Base-by-base conservation (phyloP, 345 rosid species). In the Geranium brycei region DNA sequence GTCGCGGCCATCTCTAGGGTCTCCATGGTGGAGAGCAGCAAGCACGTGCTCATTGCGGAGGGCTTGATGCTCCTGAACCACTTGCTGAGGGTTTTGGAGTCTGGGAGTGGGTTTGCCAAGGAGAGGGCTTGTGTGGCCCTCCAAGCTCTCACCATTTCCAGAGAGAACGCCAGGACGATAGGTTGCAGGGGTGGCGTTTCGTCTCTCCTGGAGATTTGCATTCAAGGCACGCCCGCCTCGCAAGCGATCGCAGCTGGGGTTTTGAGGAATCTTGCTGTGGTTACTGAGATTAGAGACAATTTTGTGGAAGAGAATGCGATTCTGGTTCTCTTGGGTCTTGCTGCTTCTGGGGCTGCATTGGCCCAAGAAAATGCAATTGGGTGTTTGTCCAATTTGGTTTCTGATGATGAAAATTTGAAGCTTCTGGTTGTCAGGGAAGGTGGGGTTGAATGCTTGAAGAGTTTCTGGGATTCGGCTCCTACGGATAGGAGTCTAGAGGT, bases 181-280 rank as follows among this genome's bases (percentile, higher is more conserved):
- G 95, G 93, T 17, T 86, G 80, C 13, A 79, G 98, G 78, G 96
- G 98, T 51, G 97, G 95, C 47, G 78, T 92, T 77, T 86, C 88
- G 7, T 83, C 97, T 28, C 76, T 92, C 0, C 64, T 92, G 56
- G 90, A 89, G 65, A 90, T 87, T 73, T 92, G 98, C 69, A 83
- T 76, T 67, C 84, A 40, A 0, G 98, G 98, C 3, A 92, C 90
- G 1, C 97, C 96, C 2, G 87, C 80, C 17, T 86, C 97, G 0
- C 98, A 87, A 66, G 96, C 81, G 58, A 82, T 83, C 59, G 98
- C 97, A 0, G 93, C 91, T 1, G 95, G 90, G 3, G 98, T 90
- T 3, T 74, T 92, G 80, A 82, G 81, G 68, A 90, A 85, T 59
- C 73, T 92, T 5, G 90, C 98, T 13, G 70, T 64, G 0, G 76